These are phyloP conservation scores for Pythium sp. DNA, from an alignment of 352 stramenopile genomes.

Conservation along the genomic window DNA sequence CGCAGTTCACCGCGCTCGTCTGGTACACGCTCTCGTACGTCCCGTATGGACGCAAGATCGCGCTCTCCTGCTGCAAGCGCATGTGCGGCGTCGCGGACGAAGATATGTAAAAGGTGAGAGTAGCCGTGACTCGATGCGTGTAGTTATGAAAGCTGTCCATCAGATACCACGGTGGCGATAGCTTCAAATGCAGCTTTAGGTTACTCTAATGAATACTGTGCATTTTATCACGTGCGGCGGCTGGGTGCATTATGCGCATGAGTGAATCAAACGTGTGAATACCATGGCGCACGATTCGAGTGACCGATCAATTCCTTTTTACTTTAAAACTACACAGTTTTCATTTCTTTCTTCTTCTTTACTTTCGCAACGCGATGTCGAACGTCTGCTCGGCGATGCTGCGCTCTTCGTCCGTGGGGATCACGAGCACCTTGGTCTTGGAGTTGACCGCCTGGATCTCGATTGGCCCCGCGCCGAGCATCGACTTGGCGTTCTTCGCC, in stretches of 20 bases:
- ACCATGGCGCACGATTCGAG: not conserved
- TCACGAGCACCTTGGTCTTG: conserved; percentile 73
- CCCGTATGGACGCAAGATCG: conserved; percentile 78
- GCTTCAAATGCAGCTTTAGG: not conserved
- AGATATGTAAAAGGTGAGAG: conserved; percentile 31
- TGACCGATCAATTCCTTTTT: not conserved
- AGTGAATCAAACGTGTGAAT: not conserved
- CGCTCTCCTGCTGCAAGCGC: conserved; percentile 63
- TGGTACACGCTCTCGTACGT: conserved; percentile 91
- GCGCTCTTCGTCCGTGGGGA: conserved; percentile 89
- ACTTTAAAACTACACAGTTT: not conserved
- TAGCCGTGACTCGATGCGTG: too few relatives aligned
- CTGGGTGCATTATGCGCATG: not conserved
- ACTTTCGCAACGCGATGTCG: conserved; percentile 50
- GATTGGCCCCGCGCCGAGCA: conserved; percentile 51
- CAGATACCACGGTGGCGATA: too few relatives aligned
- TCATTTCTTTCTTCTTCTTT: not conserved
- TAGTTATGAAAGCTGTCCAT: too few relatives aligned
- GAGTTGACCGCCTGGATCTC: conserved; percentile 55
- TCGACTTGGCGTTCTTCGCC: conserved; percentile 63
- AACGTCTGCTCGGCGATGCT: conserved; percentile 88
- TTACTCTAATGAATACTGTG: not conserved
- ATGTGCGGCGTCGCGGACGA: conserved; percentile 48
- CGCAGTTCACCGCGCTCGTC: conserved; percentile 75
- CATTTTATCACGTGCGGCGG: not conserved